These are phyloP conservation scores for Geotrichum citri-aurantii DNA, from an alignment of 1,139 yeast genomes.

Conservation along the genomic window DNA sequence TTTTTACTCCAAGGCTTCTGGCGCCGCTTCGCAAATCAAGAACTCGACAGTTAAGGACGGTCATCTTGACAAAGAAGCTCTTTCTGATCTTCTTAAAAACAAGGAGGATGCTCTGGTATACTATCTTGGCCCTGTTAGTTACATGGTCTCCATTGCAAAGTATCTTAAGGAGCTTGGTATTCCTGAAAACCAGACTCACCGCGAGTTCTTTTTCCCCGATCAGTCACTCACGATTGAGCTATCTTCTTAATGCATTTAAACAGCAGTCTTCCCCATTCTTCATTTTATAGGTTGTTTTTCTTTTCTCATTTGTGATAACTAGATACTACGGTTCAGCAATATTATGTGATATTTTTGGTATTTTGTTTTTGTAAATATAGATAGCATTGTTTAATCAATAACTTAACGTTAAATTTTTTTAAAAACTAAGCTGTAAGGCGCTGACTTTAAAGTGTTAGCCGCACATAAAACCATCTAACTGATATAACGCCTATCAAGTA, in stretches of 20 bases:
- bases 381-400: not conserved
- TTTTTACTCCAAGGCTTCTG: constrained; percentile 19
- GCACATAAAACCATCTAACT: not conserved
- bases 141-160: constrained; percentile 17
- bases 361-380: not conserved
- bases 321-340: not conserved
- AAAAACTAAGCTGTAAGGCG: not conserved
- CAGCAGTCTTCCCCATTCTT: too few species aligned
- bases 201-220: constrained; percentile 19
- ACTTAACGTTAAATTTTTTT: not conserved
- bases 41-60: constrained; percentile 16
- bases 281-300: too few species aligned
- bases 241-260: not conserved
- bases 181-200: constrained; percentile 15
- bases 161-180: constrained; percentile 12
- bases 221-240: constrained; percentile 15
- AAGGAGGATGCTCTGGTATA: constrained; percentile 11
- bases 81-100: constrained; percentile 12
- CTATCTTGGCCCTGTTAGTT: constrained; percentile 17
- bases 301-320: too few species aligned
- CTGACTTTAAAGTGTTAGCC: not conserved
- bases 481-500: not conserved
- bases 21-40: constrained; percentile 1
- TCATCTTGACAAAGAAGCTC: constrained; percentile 20
- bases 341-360: not conserved